These are phyloP conservation scores for Tylopilus cervinicoccineus DNA, from an alignment of 768 basidiomycete genomes.

Conservation along the genomic window DNA sequence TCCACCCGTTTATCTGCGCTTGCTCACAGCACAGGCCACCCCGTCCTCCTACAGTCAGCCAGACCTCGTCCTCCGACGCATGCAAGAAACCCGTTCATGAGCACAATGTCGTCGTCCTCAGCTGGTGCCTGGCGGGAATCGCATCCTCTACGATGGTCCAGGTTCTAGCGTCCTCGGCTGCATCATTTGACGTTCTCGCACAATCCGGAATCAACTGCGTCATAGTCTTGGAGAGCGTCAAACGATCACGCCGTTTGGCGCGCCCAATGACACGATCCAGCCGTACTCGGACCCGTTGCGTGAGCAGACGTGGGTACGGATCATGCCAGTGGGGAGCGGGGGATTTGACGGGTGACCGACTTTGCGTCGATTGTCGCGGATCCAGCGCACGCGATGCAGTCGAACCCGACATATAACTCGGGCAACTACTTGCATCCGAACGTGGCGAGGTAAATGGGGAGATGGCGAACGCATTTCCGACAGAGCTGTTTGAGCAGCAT, in stretches of 20 bases:
- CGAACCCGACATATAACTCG: not conserved
- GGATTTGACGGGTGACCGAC: constrained; percentile 4
- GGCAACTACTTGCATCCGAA: constrained; percentile 6
- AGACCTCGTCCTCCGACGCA: not conserved
- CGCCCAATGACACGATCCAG: not conserved
- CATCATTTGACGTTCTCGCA: constrained; percentile 1
- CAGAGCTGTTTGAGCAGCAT: not conserved
- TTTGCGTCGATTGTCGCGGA: constrained; percentile 9
- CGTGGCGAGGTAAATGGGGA: constrained; percentile 1
- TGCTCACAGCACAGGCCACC: not conserved
- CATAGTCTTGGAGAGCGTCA: constrained; percentile 10
- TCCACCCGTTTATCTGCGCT: not conserved
- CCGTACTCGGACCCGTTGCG: not conserved
- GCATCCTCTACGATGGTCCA: not conserved
- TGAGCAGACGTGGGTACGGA: not conserved
- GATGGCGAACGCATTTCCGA: constrained; percentile 1
- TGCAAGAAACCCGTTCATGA: constrained; percentile 1
- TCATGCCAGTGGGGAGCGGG: constrained; percentile 1
- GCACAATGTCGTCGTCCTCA: constrained; percentile 1
- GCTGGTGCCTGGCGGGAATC: not conserved
- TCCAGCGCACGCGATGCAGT: constrained; percentile 1
- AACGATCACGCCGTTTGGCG: constrained; percentile 5
- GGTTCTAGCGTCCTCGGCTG: not conserved
- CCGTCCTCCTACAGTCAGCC: not conserved
- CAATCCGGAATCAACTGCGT: constrained; percentile 6